phyloP scores from a whole-genome alignment of 768 basidiomycete genomes.

The Xanthoconium purpureum region DNA sequence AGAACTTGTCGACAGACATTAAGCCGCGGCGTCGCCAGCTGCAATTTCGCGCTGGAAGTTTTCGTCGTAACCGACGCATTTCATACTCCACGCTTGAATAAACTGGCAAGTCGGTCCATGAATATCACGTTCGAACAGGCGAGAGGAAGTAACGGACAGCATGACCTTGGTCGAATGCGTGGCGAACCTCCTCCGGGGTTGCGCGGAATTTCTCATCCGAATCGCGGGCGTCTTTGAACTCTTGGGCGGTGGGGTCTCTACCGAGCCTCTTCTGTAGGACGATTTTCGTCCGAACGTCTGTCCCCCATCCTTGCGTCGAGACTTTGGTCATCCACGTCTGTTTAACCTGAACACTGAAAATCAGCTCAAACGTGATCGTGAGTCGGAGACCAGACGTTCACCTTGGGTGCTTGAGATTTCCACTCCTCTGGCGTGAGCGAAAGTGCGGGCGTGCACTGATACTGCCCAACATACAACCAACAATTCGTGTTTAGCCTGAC shows the following conservation, averaged over 20 bases:
- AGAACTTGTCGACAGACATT: background rate
- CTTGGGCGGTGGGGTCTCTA: slow-evolving; percentile 11
- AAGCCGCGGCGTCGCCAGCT: slow-evolving; percentile 7
- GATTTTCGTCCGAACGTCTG: slow-evolving; percentile 14
- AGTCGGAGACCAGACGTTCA: background rate
- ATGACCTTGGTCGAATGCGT: slow-evolving; percentile 16
- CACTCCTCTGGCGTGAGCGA: slow-evolving; percentile 15
- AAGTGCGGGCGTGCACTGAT: slow-evolving; percentile 6
- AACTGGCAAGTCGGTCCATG: slow-evolving; percentile 1
- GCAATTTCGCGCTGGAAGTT: slow-evolving; percentile 18
- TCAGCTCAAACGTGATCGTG: too few species aligned
- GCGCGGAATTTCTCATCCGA: slow-evolving; percentile 12
- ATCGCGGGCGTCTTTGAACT: background rate
- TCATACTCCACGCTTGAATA: slow-evolving; percentile 17
- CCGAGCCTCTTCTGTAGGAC: slow-evolving; percentile 14
- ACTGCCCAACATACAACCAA: slow-evolving; percentile 23
- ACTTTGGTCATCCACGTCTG: slow-evolving; percentile 21
- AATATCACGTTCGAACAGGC: background rate
- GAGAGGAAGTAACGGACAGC: background rate
- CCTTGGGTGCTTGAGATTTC: slow-evolving; percentile 16
- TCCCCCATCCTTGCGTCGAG: slow-evolving; percentile 10
- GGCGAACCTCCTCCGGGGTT: slow-evolving; percentile 12
- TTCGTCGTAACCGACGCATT: slow-evolving; percentile 23
- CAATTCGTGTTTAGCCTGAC: slow-evolving; percentile 9
- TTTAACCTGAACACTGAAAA: slow-evolving; percentile 9